Conservation (phyloP, 768 basidiomycete genomes). For the Boletus pseudo-olivaceus region DNA sequence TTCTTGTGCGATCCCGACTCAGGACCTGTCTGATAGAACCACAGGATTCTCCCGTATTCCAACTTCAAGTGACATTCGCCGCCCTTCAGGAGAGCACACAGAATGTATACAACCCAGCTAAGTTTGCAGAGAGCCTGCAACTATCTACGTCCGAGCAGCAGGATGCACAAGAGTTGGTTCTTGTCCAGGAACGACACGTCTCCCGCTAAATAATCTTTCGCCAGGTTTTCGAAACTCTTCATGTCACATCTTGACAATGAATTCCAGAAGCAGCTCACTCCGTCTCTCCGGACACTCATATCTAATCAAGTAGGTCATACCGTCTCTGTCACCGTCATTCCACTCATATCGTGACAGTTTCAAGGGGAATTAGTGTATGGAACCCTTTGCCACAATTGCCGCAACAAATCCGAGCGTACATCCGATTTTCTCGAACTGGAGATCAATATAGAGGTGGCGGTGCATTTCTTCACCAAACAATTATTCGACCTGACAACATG, state of each 20-base stretch:
- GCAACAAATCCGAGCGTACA: slow-evolving; percentile 60
- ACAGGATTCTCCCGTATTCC: slow-evolving; percentile 76
- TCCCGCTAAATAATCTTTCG: slow-evolving; percentile 2
- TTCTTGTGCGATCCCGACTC: neutral
- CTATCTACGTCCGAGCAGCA: slow-evolving; percentile 86
- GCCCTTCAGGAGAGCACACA: slow-evolving; percentile 74
- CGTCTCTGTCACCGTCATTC: neutral
- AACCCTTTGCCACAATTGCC: slow-evolving; percentile 73
- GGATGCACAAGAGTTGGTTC: slow-evolving; percentile 88
- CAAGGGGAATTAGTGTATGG: slow-evolving; percentile 82
- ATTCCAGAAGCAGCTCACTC: slow-evolving; percentile 75
- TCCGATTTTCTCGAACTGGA: slow-evolving; percentile 87
- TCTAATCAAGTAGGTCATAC: slow-evolving; percentile 57
- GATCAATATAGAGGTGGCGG: slow-evolving; percentile 67
- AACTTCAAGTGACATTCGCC: slow-evolving; percentile 78
- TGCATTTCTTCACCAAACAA: neutral
- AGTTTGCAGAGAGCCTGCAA: slow-evolving; percentile 80
- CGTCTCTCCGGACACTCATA: slow-evolving; percentile 63
- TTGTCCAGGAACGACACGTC: neutral
- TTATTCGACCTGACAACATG: neutral
- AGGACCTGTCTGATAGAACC: neutral
- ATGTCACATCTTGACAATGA: slow-evolving; percentile 85
- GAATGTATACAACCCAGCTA: slow-evolving; percentile 76
- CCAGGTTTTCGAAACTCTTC: slow-evolving; percentile 91
- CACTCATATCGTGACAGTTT: slow-evolving; percentile 51